A percentile compares a stretch with the other conserved stretches of the same genome.
These are phyloP conservation scores for Debaryomyces udenii DNA, from an alignment of 1,139 yeast genomes.

Conservation along the genomic window DNA sequence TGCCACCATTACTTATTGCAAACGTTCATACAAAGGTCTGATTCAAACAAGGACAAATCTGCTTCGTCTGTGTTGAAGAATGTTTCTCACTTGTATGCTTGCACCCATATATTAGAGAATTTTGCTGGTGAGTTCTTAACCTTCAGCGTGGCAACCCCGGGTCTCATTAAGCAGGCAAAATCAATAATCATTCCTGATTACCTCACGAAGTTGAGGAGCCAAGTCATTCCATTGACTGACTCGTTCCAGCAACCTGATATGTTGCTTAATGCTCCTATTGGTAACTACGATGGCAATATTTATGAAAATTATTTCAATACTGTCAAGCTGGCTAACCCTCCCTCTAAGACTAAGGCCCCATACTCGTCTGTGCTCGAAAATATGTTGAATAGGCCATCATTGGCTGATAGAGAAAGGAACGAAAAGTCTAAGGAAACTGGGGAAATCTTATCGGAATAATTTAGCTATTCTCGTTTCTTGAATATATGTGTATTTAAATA, in stretches of 20 bases:
- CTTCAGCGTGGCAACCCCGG: constrained; percentile 50
- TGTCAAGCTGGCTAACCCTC: constrained; percentile 43
- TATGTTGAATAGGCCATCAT: constrained; percentile 43
- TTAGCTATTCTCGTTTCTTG: too few relatives aligned
- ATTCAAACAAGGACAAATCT: constrained; percentile 24
- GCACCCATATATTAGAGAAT: constrained; percentile 68
- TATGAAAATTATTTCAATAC: constrained; percentile 48
- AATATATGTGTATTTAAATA: too few relatives aligned
- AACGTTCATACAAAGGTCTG: constrained; percentile 42
- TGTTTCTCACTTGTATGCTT: constrained; percentile 56
- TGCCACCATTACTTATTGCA: constrained; percentile 58
- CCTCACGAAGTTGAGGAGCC: constrained; percentile 44
- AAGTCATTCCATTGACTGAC: constrained; percentile 49
- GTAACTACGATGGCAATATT: constrained; percentile 48
- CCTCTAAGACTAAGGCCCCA: constrained; percentile 41
- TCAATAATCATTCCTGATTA: constrained; percentile 37
- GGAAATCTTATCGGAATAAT: constrained; percentile 24
- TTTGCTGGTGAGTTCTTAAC: constrained; percentile 80
- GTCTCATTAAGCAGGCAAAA: constrained; percentile 48
- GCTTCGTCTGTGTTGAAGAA: constrained; percentile 31
- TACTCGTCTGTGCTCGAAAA: constrained; percentile 37
- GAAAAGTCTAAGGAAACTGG: constrained; percentile 34
- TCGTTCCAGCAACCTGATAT: constrained; percentile 51
- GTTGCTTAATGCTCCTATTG: constrained; percentile 47
- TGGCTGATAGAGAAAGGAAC: constrained; percentile 43